Base-by-base conservation (phyloP, 208 protist species). In the Novymonas esmeraldas region DNA sequence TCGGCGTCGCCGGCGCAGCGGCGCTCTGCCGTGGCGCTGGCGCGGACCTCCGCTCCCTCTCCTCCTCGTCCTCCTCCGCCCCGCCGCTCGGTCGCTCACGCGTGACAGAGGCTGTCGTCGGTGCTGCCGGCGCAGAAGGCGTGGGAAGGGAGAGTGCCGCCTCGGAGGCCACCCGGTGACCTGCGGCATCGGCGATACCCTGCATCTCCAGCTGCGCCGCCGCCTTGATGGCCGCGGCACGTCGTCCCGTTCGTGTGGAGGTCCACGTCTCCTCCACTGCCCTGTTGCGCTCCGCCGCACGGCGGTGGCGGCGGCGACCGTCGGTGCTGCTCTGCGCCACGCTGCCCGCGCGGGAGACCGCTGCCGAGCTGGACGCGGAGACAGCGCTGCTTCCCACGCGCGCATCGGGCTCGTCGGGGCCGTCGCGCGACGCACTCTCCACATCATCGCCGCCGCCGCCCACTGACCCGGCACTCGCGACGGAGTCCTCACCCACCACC, bases 261-360 rank as follows among this genome's bases (percentile, higher is more conserved):
- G 69, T 70, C 83, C 83, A 89, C 58, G 80, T 73, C 60, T 89
- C 83, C 69, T 85, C 83, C 9, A 89, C 44, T 16, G 56, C 54
- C 18, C 73, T 55, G 54, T 75, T 38, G 34, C 76, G 76, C n/a
- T 81, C 76, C 24, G 69, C 56, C 11, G 70, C 76, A 33, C 52
- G 52, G 18, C 57, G 76, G 20, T 58, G 70, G 16, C 45, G 60
- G 1, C 59, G 58, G 13, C 24, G 41, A 18, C 7, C 9, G 2
- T 22, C 20, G 22, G 2, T 46, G 31, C 24, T 39, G 49, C 33
- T 26, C 28, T 41, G 48, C 34, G 76, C 26, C 1, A 67, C 52
- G 24, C 76, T 81, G 10, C 68, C 61, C 2, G 64, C 64, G 10
- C 76, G 64, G 7, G 76, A 77, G 2, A 60, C 41, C 0, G 54